Percentiles rank a stretch among this genome's conserved stretches.
phyloP scores from a whole-genome alignment of 192 early-diverging fungal genomes.

The Umbelopsis ramanniana region DNA sequence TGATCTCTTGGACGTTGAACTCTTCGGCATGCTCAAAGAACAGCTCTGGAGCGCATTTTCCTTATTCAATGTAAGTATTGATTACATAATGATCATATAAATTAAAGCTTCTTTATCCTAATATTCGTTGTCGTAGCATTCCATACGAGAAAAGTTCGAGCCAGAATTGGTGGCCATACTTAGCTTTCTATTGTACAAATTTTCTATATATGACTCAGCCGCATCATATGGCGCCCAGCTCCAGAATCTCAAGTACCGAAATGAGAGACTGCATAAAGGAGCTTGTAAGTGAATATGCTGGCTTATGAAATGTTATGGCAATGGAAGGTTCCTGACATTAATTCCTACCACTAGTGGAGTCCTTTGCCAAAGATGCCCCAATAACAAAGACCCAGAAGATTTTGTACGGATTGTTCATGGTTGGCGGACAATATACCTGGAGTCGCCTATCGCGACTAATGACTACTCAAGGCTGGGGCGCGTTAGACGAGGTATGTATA shows the following conservation, averaged over 20 bases:
- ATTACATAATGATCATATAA: not conserved
- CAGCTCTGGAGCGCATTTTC: conserved; percentile 73
- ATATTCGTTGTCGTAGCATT: conserved; percentile 41
- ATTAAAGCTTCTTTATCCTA: not conserved
- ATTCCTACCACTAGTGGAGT: conserved; percentile 51
- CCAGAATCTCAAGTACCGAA: conserved; percentile 84
- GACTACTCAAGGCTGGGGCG: conserved; percentile 75
- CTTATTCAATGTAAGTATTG: conserved; percentile 62
- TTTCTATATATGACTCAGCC: conserved; percentile 73
- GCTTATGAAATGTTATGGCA: conserved; percentile 18
- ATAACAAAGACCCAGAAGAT: conserved; percentile 63
- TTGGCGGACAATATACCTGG: conserved; percentile 80
- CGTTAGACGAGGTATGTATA: conserved; percentile 54
- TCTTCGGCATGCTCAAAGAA: conserved; percentile 77
- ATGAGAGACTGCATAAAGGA: conserved; percentile 64
- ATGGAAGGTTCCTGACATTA: conserved; percentile 13
- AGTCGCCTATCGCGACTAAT: conserved; percentile 60
- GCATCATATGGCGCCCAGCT: conserved; percentile 84
- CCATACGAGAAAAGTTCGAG: conserved; percentile 65
- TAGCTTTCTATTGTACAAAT: conserved; percentile 70
- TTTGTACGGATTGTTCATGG: conserved; percentile 60
- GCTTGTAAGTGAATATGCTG: conserved; percentile 45
- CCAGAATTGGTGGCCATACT: conserved; percentile 74
- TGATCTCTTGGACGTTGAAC: conserved; percentile 78
- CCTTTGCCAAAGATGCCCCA: conserved; percentile 59